Evolutionary conservation across 495 filamentous ascomycete genomes (phyloP), one percentile per base, ranked within the genome.

Genomic region (Alectoria sarmentosa): DNA sequence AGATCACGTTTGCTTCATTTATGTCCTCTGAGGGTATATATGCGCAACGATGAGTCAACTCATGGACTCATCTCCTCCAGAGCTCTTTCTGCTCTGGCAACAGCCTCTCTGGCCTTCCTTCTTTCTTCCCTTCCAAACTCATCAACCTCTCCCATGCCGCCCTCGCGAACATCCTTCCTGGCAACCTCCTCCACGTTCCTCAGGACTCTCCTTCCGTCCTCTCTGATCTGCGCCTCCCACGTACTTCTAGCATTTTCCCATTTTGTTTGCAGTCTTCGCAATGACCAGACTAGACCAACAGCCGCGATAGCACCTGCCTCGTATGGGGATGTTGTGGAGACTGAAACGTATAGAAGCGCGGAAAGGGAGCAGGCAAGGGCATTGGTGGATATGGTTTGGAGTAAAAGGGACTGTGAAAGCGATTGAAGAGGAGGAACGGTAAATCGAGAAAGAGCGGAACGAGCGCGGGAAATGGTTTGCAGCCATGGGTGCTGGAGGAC

Each of bases 221-320:
- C 92, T 66, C 86, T 82, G 14, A 96, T 83, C 69, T 88, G 85
- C 6, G 78, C 84, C 71, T 91, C 84, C 87, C 91, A 98, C 67
- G 80, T 84, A 10, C 69, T 74, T 44, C 87, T 82, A 15, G 87
- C 88, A 11, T 69, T 73, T 65, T 91, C 88, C 93, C 93, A 98
- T 68, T 83, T 77, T 67, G 74, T 84, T 74, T 97, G 93, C 77
- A 97, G 79, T 28, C 87, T 78, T 30, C 86, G 76, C 66, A 92
- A 70, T 62, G 88, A 86, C 78, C 86, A 89, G 7, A 89, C 85
- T 9, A 90, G 69, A 11, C 91, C 92, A 9, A 95, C 73, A 4
- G 90, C 91, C 0, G 85, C 90, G n/a, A 96, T 77, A 19, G 88
- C 89, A 38, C 88, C 85, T 17, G 88, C 86, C 73, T 93, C 90